A percentile compares a stretch with the other conserved stretches of the same genome.
These are phyloP conservation scores for Gaertneriomyces semiglobifer DNA, from an alignment of 192 early-diverging fungal genomes.

Conservation along the genomic window DNA sequence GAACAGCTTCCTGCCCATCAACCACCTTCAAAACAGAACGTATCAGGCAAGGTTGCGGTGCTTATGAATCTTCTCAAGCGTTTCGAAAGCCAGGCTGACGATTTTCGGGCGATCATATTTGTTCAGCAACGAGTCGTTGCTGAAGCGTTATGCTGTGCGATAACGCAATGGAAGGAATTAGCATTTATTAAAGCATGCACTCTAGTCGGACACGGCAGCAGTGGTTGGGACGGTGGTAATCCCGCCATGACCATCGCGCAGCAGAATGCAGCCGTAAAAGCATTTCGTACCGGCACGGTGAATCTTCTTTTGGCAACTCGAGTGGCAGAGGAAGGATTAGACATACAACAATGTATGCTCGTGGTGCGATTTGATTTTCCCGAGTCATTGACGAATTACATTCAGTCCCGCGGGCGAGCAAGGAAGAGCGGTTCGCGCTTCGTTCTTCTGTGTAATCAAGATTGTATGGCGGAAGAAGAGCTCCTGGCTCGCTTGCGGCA, in stretches of 20 bases:
- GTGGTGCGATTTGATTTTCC: slow-evolving; percentile 32
- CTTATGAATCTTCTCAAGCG: slow-evolving; percentile 62
- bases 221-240: not conserved
- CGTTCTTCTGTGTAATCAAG: slow-evolving; percentile 48
- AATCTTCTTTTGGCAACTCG: slow-evolving; percentile 83
- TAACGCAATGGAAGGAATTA: slow-evolving; percentile 5
- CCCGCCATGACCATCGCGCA: slow-evolving; percentile 23
- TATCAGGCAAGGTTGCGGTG: slow-evolving; percentile 66
- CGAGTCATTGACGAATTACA: slow-evolving; percentile 70
- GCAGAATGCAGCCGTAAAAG: slow-evolving; percentile 59
- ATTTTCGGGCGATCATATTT: slow-evolving; percentile 89
- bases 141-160: slow-evolving; percentile 7
- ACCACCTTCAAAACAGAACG: no score
- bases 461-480: slow-evolving; percentile 11
- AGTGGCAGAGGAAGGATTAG: slow-evolving; percentile 95
- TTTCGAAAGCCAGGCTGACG: slow-evolving; percentile 34
- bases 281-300: slow-evolving; percentile 66
- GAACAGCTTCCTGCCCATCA: no score
- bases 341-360: slow-evolving; percentile 46
- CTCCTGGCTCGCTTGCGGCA: not conserved
- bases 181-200: slow-evolving; percentile 3
- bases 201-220: slow-evolving; percentile 21
- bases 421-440: slow-evolving; percentile 68
- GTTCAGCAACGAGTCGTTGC: slow-evolving; percentile 70
- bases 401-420: slow-evolving; percentile 80